Base-by-base conservation (phyloP, 176 grass and related monocot genomes). In the Zoysia japonica region DNA sequence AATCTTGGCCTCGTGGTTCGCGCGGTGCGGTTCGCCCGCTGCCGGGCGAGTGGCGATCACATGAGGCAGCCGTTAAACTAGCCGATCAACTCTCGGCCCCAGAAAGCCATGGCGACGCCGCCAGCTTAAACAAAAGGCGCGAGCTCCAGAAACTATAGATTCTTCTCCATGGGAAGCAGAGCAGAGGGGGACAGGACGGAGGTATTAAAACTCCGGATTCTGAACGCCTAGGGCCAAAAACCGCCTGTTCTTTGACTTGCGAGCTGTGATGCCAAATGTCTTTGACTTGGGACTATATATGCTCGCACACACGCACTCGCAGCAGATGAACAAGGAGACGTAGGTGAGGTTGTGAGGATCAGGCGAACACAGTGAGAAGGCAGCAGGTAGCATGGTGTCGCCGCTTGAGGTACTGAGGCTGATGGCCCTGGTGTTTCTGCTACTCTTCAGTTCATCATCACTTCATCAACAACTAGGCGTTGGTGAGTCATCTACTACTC, bases 1-100 rank as follows among this genome's bases (percentile, higher is more conserved):
- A 72, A 82, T 77, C 74, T 17, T 5, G 57, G 66, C 73, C 19
- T 89, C 28, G 83, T 67, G 40, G 73, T 41, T 81, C 72, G 82
- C 15, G 68, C 74, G 81, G 80, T 71, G 77, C 70, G 65, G 59
- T 61, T 61, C 59, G 59, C 59, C 59, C 19, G 45, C 73, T 67
- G 17, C 46, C 46, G 70, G 85, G 44, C 55, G 60, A 88, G 88
- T 91, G 91, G 91, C 52, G 83, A 67, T 88, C 91, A 93, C 88
- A 83, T 93, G 91, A 84, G 83, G 83, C 77, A 85, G 52, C 84
- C 89, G 84, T 78, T 93, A 87, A 91, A 91, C 78, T 72, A 80
- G 74, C 43, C 77, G 59, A 67, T 61, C 66, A 78, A 68, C 85
- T 80, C 71, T 72, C 65, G 65, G 39, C 74, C 84, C 76, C 71